phyloP scores from a whole-genome alignment of 2,329 filamentous ascomycete species.

The Colletotrichum sublineola region DNA sequence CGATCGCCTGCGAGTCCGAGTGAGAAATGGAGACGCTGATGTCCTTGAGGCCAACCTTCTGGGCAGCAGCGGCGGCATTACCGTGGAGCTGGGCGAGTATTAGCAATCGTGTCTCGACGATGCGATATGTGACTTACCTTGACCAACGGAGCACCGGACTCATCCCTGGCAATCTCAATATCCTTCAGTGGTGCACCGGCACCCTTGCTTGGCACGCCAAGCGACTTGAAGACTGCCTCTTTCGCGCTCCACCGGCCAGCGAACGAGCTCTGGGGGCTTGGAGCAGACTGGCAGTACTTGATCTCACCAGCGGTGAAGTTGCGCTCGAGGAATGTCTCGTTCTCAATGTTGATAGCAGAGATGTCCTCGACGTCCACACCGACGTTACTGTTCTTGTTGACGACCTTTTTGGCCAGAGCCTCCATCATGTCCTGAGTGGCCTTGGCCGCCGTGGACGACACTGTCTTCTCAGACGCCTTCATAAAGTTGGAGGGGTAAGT shows the following conservation, averaged over 20 bases:
- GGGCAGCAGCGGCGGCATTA: slow-evolving; percentile 85
- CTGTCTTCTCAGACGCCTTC: slow-evolving; percentile 71
- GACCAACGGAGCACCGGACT: slow-evolving; percentile 86
- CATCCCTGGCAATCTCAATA: slow-evolving; percentile 89
- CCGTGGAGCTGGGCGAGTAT: slow-evolving; percentile 79
- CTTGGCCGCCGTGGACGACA: slow-evolving; percentile 63
- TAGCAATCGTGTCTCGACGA: slow-evolving; percentile 49
- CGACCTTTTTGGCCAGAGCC: slow-evolving; percentile 75
- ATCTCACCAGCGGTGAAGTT: slow-evolving; percentile 93
- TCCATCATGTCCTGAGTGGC: slow-evolving; percentile 83
- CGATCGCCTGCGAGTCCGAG: slow-evolving; percentile 92
- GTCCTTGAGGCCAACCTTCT: slow-evolving; percentile 86
- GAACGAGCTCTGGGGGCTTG: slow-evolving; percentile 89
- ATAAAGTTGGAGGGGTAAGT: slow-evolving; percentile 79
- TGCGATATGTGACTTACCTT: slow-evolving; percentile 73
- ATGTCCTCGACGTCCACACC: slow-evolving; percentile 96
- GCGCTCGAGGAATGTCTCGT: slow-evolving; percentile 92
- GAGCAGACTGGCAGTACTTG: slow-evolving; percentile 84
- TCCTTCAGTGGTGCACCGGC: slow-evolving; percentile 92
- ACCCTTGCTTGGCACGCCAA: slow-evolving; percentile 88
- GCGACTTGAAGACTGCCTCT: slow-evolving; percentile 97
- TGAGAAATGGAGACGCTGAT: slow-evolving; percentile 97
- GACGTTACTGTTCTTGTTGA: slow-evolving; percentile 78
- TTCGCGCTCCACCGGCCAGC: slow-evolving; percentile 97
- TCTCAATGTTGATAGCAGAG: slow-evolving; percentile 88